Conservation (phyloP, 1,284 basidiomycete genomes). For the Apiotrichum veenhuisii region DNA sequence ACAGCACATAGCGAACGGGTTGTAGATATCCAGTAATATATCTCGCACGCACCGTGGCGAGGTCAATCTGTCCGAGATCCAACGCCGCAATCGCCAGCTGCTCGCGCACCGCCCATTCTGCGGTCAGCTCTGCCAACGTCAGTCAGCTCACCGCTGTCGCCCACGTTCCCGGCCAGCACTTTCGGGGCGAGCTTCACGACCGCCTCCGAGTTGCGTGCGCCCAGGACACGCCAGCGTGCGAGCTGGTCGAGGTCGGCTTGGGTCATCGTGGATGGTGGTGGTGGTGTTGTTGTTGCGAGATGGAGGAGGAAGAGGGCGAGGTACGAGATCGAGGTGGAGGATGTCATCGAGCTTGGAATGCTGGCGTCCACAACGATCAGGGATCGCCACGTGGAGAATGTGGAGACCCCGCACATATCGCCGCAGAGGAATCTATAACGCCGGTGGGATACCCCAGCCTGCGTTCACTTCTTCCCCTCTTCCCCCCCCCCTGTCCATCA, state of each 20-base stretch:
- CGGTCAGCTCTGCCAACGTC: conserved; percentile 1
- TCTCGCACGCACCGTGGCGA: conserved; percentile 69
- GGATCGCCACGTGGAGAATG: no score
- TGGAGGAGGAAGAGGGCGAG: neutral
- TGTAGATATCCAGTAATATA: neutral
- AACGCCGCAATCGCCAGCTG: conserved; percentile 82
- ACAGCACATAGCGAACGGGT: neutral
- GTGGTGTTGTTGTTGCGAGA: neutral
- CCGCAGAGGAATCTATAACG: no score
- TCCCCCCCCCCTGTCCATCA: neutral
- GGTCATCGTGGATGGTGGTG: conserved; percentile 9
- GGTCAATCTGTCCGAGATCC: conserved; percentile 69
- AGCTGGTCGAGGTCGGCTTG: conserved; percentile 61
- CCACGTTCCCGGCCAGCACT: conserved; percentile 53
- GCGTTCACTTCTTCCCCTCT: neutral
- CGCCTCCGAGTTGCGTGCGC: conserved; percentile 66
- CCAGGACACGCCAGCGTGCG: conserved; percentile 64
- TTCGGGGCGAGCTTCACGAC: conserved; percentile 61
- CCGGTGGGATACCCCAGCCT: neutral
- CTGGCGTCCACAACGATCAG: no score
- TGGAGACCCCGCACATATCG: no score
- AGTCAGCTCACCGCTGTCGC: conserved; percentile 33
- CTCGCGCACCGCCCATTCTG: conserved; percentile 83
- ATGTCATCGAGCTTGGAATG: no score
- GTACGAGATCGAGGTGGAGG: no score